These are phyloP conservation scores for Trichoderma orchidacearum DNA, from an alignment of 495 filamentous ascomycete species.

Conservation along the genomic window DNA sequence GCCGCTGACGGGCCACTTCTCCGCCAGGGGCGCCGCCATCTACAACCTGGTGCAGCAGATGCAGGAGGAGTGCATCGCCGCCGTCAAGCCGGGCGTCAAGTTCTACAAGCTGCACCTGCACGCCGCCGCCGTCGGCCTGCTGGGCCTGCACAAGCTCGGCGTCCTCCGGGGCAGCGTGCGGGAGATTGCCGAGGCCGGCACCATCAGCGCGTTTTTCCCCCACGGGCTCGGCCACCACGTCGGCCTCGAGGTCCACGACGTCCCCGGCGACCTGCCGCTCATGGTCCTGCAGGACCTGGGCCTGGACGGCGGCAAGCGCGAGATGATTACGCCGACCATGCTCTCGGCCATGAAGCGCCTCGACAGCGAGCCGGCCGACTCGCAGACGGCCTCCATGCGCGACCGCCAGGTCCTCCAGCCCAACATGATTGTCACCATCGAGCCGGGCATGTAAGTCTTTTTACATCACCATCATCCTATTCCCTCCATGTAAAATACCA, in stretches of 20 bases:
- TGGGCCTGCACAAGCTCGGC: constrained; percentile 55
- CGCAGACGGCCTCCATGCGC: constrained; percentile 1
- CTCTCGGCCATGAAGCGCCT: not conserved
- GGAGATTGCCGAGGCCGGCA: constrained; percentile 56
- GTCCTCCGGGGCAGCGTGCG: constrained; percentile 45
- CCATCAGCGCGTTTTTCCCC: constrained; percentile 71
- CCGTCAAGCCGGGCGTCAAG: constrained; percentile 47
- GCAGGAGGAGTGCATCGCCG: constrained; percentile 63
- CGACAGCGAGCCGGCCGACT: not conserved
- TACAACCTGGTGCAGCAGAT: constrained; percentile 69
- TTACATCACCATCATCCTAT: not conserved
- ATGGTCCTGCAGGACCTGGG: constrained; percentile 4
- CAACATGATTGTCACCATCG: constrained; percentile 73
- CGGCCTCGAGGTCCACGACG: constrained; percentile 84
- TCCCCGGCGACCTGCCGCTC: constrained; percentile 19
- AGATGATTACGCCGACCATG: not conserved
- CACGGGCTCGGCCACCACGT: constrained; percentile 86
- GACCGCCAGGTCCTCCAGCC: constrained; percentile 35
- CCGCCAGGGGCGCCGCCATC: constrained; percentile 50
- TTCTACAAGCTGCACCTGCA: constrained; percentile 57
- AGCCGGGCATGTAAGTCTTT: constrained; percentile 59
- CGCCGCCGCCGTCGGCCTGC: constrained; percentile 58
- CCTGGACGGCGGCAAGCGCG: not conserved
- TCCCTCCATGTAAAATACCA: too few relatives aligned
- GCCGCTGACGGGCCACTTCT: constrained; percentile 54